Evolutionary conservation across 2,329 filamentous ascomycete genomes (phyloP), one percentile per base, ranked within the genome.

Genomic region (Rutstroemia sp.): DNA sequence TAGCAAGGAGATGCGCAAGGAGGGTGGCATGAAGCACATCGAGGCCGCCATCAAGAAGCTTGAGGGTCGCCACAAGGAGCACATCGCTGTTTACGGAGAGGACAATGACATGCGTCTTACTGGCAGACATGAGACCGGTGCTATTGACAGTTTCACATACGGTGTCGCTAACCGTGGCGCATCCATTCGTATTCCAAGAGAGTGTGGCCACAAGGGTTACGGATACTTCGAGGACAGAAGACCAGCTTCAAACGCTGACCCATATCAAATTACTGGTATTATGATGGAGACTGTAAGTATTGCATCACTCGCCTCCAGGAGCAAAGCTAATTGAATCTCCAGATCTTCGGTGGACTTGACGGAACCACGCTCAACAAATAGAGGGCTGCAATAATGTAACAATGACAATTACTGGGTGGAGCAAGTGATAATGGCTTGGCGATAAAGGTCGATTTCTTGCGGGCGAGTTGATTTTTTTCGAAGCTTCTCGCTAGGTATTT

Each of bases 111-210:
- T 87, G 67, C 92, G 94, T 71, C 87, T 97, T 67, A 97, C 92
- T 53, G 94, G 94, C 67, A 81, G 82, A 64, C 90, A 96, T 76
- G 94, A 99, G 84, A 99, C 94, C 10, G 92, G 92, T 48, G 83
- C 80, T 67, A 96, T 96, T 70, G 92, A 99, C 71, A 82, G 87
- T 73, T 99, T 99, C 83, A 85, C 84, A 66, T 97, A 86, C 75
- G 92, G 94, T 71, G 86, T 97, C 60, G 94, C 94, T 73, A 92
- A 97, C 86, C 91, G 94, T 75, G 94, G 92, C 69, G 87, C 89
- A 58, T 95, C 88, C 40, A 92, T 97, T 69, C 89, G 94, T 73
- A 94, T 99, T 67, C 92, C 92, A 67, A 86, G 91, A 68, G 84
- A 90, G 68, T 83, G 82, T 66, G 91, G 88, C 49, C 85, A 88